Percentiles rank a stretch among this genome's conserved stretches.
phyloP scores from a whole-genome alignment of 2,329 filamentous ascomycete species.

The Pseudovirgaria hyperparasitica region DNA sequence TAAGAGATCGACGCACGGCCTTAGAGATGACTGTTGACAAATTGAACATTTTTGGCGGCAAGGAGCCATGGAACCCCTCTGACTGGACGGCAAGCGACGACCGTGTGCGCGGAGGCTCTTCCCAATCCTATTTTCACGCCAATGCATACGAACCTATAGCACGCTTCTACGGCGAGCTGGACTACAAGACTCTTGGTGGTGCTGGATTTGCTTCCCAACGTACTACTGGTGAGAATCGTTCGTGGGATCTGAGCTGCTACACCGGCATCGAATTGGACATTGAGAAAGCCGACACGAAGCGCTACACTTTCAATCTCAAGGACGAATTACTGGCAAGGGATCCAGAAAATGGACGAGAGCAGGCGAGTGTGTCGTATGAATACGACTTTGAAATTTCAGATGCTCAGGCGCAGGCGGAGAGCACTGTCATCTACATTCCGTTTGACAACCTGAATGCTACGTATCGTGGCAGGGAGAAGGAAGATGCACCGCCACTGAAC shows the following conservation, averaged over 20 bases:
- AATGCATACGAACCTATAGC: conserved; percentile 25
- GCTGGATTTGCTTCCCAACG: conserved; percentile 75
- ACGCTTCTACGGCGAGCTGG: conserved; percentile 54
- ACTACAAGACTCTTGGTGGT: conserved; percentile 62
- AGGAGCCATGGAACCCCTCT: conserved; percentile 36
- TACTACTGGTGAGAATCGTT: conserved; percentile 42
- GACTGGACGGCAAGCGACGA: conserved; percentile 64
- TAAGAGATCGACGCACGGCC: too few species aligned
- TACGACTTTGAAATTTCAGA: conserved; percentile 43
- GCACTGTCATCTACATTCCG: conserved; percentile 38
- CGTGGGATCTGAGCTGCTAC: conserved; percentile 52
- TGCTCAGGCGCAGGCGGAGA: conserved; percentile 6
- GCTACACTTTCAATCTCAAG: conserved; percentile 65
- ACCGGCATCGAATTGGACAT: conserved; percentile 48
- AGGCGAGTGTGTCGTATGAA: conserved; percentile 62
- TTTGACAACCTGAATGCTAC: conserved; percentile 58
- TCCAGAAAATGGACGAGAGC: conserved; percentile 53
- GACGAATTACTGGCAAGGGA: conserved; percentile 47
- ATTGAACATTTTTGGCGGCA: conserved; percentile 4
- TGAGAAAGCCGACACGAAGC: conserved; percentile 45
- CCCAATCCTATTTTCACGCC: conserved; percentile 36
- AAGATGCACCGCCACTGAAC: conserved; percentile 48
- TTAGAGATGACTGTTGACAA: conserved; percentile 2
- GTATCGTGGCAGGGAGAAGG: conserved; percentile 55
- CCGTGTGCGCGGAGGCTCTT: conserved; percentile 55